These are phyloP conservation scores for Heterobasidion irregulare DNA, from an alignment of 1,284 basidiomycete genomes.

Conservation along the genomic window DNA sequence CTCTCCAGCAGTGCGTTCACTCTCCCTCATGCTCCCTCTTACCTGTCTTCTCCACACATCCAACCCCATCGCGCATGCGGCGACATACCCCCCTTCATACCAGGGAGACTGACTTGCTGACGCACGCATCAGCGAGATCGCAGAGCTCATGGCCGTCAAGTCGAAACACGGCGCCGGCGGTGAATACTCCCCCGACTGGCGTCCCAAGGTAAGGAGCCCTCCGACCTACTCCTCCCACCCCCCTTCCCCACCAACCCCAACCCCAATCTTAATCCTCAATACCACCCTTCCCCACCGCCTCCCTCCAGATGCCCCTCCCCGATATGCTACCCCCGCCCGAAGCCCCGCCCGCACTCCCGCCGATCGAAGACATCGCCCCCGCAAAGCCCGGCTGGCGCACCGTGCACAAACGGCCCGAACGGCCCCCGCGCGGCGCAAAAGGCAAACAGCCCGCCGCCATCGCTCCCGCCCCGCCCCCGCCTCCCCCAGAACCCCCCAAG, in stretches of 20 bases:
- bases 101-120: background rate
- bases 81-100: background rate
- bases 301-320: conserved; percentile 7
- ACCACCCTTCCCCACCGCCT: conserved; percentile 3
- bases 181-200: conserved; percentile 62
- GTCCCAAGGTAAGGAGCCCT: conserved; percentile 31
- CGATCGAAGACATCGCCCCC: conserved; percentile 29
- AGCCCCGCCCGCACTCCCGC: conserved; percentile 16
- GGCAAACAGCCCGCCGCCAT: conserved; percentile 34
- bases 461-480: conserved; percentile 26
- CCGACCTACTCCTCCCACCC: background rate
- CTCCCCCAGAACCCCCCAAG: conserved; percentile 33
- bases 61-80: background rate
- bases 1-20: conserved; percentile 55
- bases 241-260: background rate
- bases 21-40: background rate
- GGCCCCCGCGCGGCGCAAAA: conserved; percentile 18
- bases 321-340: conserved; percentile 14
- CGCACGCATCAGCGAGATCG: conserved; percentile 47
- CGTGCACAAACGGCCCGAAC: conserved; percentile 53
- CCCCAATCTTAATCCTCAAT: background rate
- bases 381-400: conserved; percentile 65
- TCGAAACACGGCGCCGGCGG: conserved; percentile 66
- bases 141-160: conserved; percentile 68
- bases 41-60: background rate